These are phyloP conservation scores for Termitomyces heimii DNA, from an alignment of 768 basidiomycete species.

Conservation along the genomic window DNA sequence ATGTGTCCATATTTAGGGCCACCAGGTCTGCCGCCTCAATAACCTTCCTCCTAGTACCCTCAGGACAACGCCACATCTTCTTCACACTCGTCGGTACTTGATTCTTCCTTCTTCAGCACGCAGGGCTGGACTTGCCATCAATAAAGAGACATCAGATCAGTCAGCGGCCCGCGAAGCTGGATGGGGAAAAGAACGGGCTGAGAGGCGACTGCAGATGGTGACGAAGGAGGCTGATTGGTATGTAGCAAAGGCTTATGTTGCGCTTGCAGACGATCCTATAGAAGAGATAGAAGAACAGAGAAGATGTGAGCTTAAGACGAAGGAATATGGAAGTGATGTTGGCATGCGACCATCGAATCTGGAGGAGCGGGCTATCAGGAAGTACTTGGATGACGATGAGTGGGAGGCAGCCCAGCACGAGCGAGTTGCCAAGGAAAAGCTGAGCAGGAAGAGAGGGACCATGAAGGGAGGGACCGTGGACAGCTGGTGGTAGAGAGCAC, in stretches of 20 bases:
- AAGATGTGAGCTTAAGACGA: slow-evolving; percentile 22
- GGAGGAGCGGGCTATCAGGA: slow-evolving; percentile 48
- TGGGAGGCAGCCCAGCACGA: slow-evolving; percentile 46
- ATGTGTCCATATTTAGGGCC: slow-evolving; percentile 31
- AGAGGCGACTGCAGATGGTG: slow-evolving; percentile 53
- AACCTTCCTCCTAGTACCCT: slow-evolving; percentile 59
- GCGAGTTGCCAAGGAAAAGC: not conserved
- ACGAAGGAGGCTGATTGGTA: slow-evolving; percentile 68
- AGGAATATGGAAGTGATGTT: not conserved
- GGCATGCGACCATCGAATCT: slow-evolving; percentile 16
- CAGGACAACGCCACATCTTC: slow-evolving; percentile 64
- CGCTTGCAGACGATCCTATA: slow-evolving; percentile 46
- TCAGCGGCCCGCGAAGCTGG: slow-evolving; percentile 34
- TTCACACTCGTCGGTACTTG: slow-evolving; percentile 62
- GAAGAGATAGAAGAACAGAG: slow-evolving; percentile 23
- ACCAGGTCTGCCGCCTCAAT: slow-evolving; percentile 60
- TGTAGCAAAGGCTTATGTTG: slow-evolving; percentile 65
- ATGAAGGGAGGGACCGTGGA: not conserved
- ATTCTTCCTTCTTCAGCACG: slow-evolving; percentile 42
- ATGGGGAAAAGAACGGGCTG: slow-evolving; percentile 47
- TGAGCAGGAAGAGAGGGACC: not conserved
- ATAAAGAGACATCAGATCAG: slow-evolving; percentile 16
- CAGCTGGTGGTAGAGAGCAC: not conserved
- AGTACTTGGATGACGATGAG: slow-evolving; percentile 62
- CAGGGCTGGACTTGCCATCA: slow-evolving; percentile 16